Percentiles rank a stretch among this genome's conserved stretches.
These are phyloP conservation scores for Acanthamoeba triangularis DNA, from an alignment of 208 protist species.

Conservation along the genomic window DNA sequence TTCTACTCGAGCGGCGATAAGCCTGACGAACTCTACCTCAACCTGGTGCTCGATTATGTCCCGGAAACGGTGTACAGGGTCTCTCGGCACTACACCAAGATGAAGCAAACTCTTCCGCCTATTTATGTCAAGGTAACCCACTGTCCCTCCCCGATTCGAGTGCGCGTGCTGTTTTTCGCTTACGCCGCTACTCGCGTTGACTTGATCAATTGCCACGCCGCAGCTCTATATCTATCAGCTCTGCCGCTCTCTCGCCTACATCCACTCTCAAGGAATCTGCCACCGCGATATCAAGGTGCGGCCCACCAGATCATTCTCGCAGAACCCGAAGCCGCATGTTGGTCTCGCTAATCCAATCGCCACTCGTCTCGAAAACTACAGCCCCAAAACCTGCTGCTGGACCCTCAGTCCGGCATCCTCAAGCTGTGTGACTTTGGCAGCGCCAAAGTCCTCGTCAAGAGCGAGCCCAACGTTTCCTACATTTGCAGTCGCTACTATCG, in stretches of 20 bases:
- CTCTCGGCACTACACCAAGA: conserved; percentile 94
- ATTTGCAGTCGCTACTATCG: conserved; percentile 97
- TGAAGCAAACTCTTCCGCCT: conserved; percentile 93
- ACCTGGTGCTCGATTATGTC: conserved; percentile 99
- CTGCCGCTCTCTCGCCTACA: conserved; percentile 97
- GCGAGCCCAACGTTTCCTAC: conserved; percentile 96
- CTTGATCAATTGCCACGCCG: background rate
- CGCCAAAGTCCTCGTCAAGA: conserved; percentile 84
- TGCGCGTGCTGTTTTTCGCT: background rate
- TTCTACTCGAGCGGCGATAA: conserved; percentile 97
- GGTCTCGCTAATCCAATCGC: background rate
- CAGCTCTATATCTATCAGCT: conserved; percentile 98
- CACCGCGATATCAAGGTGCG: conserved; percentile 96
- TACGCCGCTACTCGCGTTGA: background rate
- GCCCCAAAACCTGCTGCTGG: conserved; percentile 96
- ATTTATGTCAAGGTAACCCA: conserved; percentile 94
- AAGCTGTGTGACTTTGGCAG: conserved; percentile 98
- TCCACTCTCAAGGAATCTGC: conserved; percentile 96
- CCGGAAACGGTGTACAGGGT: conserved; percentile 98
- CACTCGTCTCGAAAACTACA: background rate
- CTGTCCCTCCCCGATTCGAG: background rate
- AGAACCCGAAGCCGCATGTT: background rate
- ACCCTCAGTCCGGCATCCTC: conserved; percentile 93
- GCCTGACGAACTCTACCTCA: conserved; percentile 97
- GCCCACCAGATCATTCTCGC: background rate